These are phyloP conservation scores for Eucommia ulmoides DNA, from an alignment of 257 asterid genomes.

Conservation along the genomic window DNA sequence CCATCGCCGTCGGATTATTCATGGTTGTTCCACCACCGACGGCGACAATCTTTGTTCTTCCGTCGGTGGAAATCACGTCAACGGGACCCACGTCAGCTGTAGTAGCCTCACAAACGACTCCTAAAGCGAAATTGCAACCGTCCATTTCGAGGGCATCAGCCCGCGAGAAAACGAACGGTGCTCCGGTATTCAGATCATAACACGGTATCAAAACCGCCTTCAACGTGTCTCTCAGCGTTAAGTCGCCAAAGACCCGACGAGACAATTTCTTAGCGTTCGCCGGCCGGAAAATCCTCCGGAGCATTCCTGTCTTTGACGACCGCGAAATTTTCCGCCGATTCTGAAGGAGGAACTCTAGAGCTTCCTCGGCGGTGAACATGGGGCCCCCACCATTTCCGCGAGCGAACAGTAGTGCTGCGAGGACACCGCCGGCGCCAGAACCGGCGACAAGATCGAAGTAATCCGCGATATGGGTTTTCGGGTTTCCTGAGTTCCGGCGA, in stretches of 20 bases:
- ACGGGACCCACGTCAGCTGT: constrained; percentile 19
- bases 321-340: constrained; percentile 17
- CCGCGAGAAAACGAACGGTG: constrained; percentile 58
- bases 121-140: constrained; percentile 57
- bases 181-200: constrained; percentile 61
- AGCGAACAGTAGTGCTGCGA: constrained; percentile 48
- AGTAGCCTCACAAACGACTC: constrained; percentile 48
- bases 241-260: constrained; percentile 14
- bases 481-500: constrained; percentile 35
- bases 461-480: constrained; percentile 40
- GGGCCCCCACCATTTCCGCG: constrained; percentile 40
- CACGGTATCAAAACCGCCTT: constrained; percentile 74
- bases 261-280: constrained; percentile 32
- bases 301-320: constrained; percentile 8
- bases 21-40: constrained; percentile 55
- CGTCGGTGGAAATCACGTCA: constrained; percentile 38
- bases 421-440: constrained; percentile 60
- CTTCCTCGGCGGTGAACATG: constrained; percentile 35
- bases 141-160: constrained; percentile 79
- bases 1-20: constrained; percentile 80
- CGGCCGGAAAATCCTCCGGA: constrained; percentile 15
- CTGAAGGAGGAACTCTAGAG: constrained; percentile 30
- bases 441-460: constrained; percentile 79
- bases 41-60: constrained; percentile 45
- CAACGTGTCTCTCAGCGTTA: constrained; percentile 46